These are phyloP conservation scores for Epichloe glyceriae DNA, from an alignment of 2,329 filamentous ascomycete species.

Conservation along the genomic window DNA sequence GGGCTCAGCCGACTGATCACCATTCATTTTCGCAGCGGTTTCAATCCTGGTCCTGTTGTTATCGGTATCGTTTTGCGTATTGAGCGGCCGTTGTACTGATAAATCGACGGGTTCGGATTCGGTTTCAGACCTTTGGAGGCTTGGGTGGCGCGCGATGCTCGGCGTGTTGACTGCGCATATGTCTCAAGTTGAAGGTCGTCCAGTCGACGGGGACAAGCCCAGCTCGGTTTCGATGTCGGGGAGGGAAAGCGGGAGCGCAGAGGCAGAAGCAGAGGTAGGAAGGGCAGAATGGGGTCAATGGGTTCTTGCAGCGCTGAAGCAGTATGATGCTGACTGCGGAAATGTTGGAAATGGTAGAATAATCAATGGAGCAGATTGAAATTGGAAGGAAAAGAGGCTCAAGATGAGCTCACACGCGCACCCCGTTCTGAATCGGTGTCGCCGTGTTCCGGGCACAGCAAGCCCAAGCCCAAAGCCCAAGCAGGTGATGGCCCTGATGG, in stretches of 20 bases:
- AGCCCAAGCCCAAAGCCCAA: no score
- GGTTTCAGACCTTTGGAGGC: background rate
- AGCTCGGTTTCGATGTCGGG: background rate
- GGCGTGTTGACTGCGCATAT: background rate
- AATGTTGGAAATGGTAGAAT: background rate
- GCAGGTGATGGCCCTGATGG: no score
- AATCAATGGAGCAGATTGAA: background rate
- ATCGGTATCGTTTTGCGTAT: background rate
- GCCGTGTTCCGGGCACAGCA: background rate
- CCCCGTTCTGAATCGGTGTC: background rate
- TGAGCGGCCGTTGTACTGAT: background rate
- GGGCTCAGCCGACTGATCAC: slow-evolving; percentile 17
- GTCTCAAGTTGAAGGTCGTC: slow-evolving; percentile 2
- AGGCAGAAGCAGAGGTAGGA: background rate
- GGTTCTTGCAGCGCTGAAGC: background rate
- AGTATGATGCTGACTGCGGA: background rate
- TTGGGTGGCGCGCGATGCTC: background rate
- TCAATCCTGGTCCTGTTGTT: background rate
- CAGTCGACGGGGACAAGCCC: background rate
- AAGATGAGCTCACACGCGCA: slow-evolving; percentile 3
- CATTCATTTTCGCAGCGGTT: slow-evolving; percentile 13
- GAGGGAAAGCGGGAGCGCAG: background rate
- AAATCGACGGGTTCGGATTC: background rate
- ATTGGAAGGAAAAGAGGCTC: background rate
- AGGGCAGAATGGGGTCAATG: background rate